Evolutionary conservation across 176 grass and related monocot genomes (phyloP).

Genomic region (Aegilops longissima): DNA sequence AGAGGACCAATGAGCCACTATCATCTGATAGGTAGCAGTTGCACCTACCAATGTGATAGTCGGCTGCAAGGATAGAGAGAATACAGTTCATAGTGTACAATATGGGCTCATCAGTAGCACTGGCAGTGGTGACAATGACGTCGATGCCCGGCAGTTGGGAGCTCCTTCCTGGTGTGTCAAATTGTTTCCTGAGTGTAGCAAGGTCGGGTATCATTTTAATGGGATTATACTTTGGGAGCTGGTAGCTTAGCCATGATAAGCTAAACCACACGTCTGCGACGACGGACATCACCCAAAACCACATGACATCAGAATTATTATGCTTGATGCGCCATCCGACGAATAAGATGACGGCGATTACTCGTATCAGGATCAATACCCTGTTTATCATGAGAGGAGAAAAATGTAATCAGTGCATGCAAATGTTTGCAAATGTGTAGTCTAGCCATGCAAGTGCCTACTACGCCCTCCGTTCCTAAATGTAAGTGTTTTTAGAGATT

Average conservation of each 20-base stretch:
- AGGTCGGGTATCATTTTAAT: slow-evolving; percentile 30
- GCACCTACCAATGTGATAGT: not conserved
- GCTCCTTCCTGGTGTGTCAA: not conserved
- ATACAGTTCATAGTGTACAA: slow-evolving; percentile 38
- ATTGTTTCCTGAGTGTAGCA: not conserved
- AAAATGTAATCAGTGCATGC: not conserved
- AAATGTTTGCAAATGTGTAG: not conserved
- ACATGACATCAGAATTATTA: not conserved
- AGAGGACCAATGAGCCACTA: not conserved
- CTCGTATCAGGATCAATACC: slow-evolving; percentile 13
- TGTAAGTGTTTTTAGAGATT: too few species aligned
- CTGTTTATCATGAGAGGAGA: not conserved
- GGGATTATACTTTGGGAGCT: slow-evolving; percentile 28
- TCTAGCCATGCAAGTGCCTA: not conserved
- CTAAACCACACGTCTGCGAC: slow-evolving; percentile 27
- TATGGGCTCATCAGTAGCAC: slow-evolving; percentile 13
- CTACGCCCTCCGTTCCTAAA: too few species aligned
- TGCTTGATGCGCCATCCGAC: slow-evolving; percentile 32
- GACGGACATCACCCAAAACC: slow-evolving; percentile 31
- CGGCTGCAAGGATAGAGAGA: slow-evolving; percentile 31
- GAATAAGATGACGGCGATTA: slow-evolving; percentile 12
- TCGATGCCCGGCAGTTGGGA: slow-evolving; percentile 24
- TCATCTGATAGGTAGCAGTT: slow-evolving; percentile 34
- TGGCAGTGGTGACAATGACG: slow-evolving; percentile 18
- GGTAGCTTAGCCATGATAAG: slow-evolving; percentile 38